Evolutionary conservation across 257 asterid genomes (phyloP).

Genomic region (Ballota nigra): DNA sequence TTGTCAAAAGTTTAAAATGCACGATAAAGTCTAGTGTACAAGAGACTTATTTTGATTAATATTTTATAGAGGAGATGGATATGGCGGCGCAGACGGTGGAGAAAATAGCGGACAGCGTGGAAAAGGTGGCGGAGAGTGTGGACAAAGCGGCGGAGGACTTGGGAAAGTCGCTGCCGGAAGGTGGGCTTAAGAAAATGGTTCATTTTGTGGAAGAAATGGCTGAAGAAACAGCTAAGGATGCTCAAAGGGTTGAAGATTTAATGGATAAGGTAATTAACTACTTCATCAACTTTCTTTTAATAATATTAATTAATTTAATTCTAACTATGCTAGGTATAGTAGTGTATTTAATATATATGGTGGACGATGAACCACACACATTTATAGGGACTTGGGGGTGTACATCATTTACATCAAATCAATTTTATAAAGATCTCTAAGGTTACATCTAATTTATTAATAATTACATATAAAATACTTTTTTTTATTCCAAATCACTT

Average conservation of each 20-base stretch:
- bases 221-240: conserved; percentile 40
- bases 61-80: conserved; percentile 28
- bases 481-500: too few species aligned
- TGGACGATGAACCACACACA: too few species aligned
- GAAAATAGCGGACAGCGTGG: conserved; percentile 26
- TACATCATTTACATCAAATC: too few species aligned
- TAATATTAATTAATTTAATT: too few species aligned
- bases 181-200: conserved; percentile 29
- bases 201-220: conserved; percentile 31
- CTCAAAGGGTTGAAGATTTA: conserved; percentile 36
- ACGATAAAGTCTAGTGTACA: too few species aligned
- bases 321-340: neutral
- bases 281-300: neutral
- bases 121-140: conserved; percentile 26
- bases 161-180: conserved; percentile 31
- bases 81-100: conserved; percentile 33
- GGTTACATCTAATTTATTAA: too few species aligned
- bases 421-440: too few species aligned
- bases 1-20: too few species aligned
- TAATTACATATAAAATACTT: too few species aligned
- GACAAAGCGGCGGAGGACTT: conserved; percentile 36
- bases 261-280: conserved; percentile 38
- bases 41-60: too few species aligned
- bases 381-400: too few species aligned
- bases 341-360: too few species aligned